Base-by-base conservation (phyloP, 2,329 filamentous ascomycete genomes). In the Calonectria honghensis region DNA sequence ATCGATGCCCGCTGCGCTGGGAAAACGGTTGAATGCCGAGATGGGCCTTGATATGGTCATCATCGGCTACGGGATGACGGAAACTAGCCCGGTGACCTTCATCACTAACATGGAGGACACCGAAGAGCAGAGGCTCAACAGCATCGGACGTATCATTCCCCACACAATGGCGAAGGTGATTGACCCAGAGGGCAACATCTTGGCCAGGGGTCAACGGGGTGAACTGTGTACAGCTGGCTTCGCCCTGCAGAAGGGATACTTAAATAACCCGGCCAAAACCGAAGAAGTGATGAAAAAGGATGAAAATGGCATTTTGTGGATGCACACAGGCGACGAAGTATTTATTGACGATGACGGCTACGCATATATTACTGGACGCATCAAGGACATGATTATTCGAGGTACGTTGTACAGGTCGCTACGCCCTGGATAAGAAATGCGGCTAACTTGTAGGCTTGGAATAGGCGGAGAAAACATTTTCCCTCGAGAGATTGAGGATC, bases 331-430 rank as follows among this genome's bases (percentile, higher is more conserved):
- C 16, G 95, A 98, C 79, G 95, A 98, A 85, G 95, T 94, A 4
- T 86, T 87, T 54, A 95, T 98, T 88, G 94, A 96, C 67, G 87
- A 84, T 2, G 90, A 95, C 29, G 95, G 95, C 0, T 97, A 95
- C 80, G 90, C 96, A 2, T 90, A 90, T 76, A 96, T 97, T 79
- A 97, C 94, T 0, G 94, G 95, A 3, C 88, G 95, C 3, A 95
- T 96, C 80, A 97, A 97, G 84, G 95, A 98, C 82, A 85, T 98
- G 67, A 97, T 98, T 78, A 97, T 98, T 79, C 90, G 94, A 27
- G 95, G 94, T 70, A 61, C 9, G 45, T 59, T 20, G 18, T 11
- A 5, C 24, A 11, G 24, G 13, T 20, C 24, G 5, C 31, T 61
- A 31, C 32, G 39, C 14, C 11, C 32, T 24, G 35, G 24, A 39